These are phyloP conservation scores for Pleomassaria siparia DNA, from an alignment of 2,329 filamentous ascomycete species.

Conservation along the genomic window DNA sequence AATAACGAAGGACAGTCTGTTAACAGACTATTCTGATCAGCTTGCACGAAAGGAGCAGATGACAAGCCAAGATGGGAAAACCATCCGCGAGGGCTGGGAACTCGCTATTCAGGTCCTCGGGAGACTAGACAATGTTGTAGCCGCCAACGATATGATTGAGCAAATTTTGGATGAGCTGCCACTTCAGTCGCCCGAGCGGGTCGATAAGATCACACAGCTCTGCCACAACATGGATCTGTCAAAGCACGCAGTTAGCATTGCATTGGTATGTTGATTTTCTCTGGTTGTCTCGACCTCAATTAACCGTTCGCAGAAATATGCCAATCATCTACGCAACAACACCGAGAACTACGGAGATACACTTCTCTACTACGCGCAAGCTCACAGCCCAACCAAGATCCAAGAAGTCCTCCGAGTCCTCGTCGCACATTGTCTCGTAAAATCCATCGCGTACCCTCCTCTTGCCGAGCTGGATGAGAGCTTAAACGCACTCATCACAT, in stretches of 20 bases:
- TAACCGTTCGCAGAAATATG: conserved; percentile 67
- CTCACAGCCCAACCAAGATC: conserved; percentile 76
- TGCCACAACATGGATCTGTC: conserved; percentile 77
- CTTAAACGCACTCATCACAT: conserved; percentile 68
- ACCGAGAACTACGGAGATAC: conserved; percentile 82
- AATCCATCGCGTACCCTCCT: conserved; percentile 78
- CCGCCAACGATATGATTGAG: conserved; percentile 72
- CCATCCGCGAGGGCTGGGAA: conserved; percentile 75
- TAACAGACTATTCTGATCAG: conserved; percentile 74
- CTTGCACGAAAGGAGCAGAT: conserved; percentile 52
- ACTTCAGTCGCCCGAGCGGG: conserved; percentile 67
- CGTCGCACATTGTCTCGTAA: conserved; percentile 82
- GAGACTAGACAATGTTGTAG: conserved; percentile 72
- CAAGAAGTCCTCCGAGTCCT: conserved; percentile 84
- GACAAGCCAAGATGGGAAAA: conserved; percentile 29
- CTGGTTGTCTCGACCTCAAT: background rate
- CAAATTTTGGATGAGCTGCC: conserved; percentile 73
- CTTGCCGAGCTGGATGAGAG: conserved; percentile 71
- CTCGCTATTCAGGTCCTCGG: conserved; percentile 80
- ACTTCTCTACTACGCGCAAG: conserved; percentile 86
- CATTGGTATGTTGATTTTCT: conserved; percentile 67
- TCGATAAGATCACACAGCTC: conserved; percentile 80
- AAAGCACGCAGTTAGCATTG: conserved; percentile 76
- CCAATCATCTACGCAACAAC: conserved; percentile 71
- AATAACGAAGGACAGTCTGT: conserved; percentile 75